Evolutionary conservation across 257 asterid genomes (phyloP).

Genomic region (Eucommia ulmoides): DNA sequence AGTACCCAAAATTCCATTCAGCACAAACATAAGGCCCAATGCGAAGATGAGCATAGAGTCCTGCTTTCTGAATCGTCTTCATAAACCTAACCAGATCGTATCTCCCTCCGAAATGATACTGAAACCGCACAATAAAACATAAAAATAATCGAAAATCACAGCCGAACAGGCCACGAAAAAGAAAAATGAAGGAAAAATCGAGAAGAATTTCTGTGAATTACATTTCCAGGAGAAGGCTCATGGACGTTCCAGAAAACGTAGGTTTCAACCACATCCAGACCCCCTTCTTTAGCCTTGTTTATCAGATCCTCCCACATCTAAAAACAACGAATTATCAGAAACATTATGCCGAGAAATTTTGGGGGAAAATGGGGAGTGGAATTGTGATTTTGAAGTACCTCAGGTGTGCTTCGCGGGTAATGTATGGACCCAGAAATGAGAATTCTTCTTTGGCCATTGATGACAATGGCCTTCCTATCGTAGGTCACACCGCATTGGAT

Average conservation of each 20-base stretch:
- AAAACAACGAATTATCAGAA: constrained; percentile 17
- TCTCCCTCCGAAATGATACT: no score
- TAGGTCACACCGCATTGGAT: constrained; percentile 57
- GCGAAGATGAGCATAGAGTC: no score
- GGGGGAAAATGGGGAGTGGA: background rate
- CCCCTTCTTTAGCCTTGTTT: no score
- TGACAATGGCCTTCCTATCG: constrained; percentile 55
- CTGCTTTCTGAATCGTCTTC: constrained; percentile 64
- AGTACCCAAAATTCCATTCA: constrained; percentile 99
- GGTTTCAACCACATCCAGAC: no score
- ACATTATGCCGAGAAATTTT: background rate
- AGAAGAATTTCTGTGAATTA: constrained; percentile 20
- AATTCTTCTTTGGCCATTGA: constrained; percentile 73
- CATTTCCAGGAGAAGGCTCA: constrained; percentile 91
- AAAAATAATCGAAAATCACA: no score
- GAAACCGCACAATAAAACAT: no score
- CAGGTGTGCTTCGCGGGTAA: no score
- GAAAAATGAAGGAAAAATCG: constrained; percentile 3
- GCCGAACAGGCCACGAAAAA: background rate
- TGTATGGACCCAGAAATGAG: constrained; percentile 86
- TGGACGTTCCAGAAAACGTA: constrained; percentile 91
- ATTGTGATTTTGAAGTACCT: constrained; percentile 25
- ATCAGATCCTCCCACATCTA: constrained; percentile 98
- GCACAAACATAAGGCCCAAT: constrained; percentile 99
- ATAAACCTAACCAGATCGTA: constrained; percentile 75